Base-by-base conservation (phyloP, 306 rosid species). In the Castanea crenata region DNA sequence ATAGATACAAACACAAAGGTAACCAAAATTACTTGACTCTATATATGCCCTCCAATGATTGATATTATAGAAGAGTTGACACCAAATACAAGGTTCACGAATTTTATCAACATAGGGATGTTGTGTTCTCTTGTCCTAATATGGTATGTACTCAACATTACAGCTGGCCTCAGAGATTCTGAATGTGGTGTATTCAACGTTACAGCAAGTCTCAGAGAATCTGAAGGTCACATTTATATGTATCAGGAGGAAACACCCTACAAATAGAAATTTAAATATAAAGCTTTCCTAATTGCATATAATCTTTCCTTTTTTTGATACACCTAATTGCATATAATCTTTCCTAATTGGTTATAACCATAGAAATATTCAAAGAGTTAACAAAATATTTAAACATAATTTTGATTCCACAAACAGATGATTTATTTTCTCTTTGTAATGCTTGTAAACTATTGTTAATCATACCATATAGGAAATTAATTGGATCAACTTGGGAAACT, bases 401-500 rank as follows among this genome's bases (percentile, higher is more conserved):
- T 61, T 61, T 61, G 18, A 61, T 27, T 27, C 23, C 19, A 25
- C 34, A 12, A 11, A 13, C 16, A 1, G 9, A 25, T 62, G 34
- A 8, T 12, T 35, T 62, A 62, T 62, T 16, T 25, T 25, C 27
- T 62, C 68, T 25, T 27, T 14, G 34, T 7, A 27, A 56, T 5
- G 25, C 21, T 62, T 62, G 68, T 4, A 62, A 27, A 62, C 68
- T 13, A 25, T 12, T 27, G 64, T 75, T 76, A 58, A 52, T 78
- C 49, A 25, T 92, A 92, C 98, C 98, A 63, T 85, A 91, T 67
- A 92, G 93, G 81, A 94, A 94, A 78, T 91, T 86, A 81, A 89
- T 86, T 46, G 97, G 94, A 19, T 89, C 52, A 85, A 81, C 80
- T 76, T 92, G 88, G 85, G 97, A 85, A 87, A 89, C 90, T 75